Percentiles rank a stretch among this genome's conserved stretches.
Conservation (phyloP, 192 early-diverging fungal species). For the Umbelopsis ramanniana region DNA sequence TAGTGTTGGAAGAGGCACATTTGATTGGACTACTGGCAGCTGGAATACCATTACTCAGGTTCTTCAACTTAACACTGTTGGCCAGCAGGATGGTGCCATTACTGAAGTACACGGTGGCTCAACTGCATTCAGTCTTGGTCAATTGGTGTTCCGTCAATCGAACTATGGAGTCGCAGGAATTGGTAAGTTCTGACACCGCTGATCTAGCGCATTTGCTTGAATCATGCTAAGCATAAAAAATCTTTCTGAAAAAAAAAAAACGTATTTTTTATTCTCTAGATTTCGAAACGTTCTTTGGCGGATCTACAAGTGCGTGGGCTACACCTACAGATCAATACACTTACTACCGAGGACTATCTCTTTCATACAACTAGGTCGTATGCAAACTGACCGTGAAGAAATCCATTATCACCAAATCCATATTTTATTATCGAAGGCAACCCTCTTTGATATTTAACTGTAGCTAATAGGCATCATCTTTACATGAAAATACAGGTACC, state of each 20-base stretch:
- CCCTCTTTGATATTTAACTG: no score
- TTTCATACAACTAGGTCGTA: not conserved
- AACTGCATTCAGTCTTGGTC: not conserved
- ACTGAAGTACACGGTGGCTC: not conserved
- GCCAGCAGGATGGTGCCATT: not conserved
- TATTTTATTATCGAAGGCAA: no score
- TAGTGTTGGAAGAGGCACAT: slow-evolving; percentile 49
- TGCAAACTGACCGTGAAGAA: not conserved
- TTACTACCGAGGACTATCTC: slow-evolving; percentile 15
- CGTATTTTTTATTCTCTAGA: not conserved
- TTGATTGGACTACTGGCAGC: slow-evolving; percentile 34
- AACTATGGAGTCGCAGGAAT: not conserved
- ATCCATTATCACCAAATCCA: no score
- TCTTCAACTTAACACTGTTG: slow-evolving; percentile 20
- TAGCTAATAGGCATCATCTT: no score
- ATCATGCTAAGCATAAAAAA: not conserved
- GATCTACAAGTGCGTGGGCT: not conserved
- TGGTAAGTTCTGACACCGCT: not conserved
- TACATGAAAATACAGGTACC: no score
- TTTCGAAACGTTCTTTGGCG: slow-evolving; percentile 28
- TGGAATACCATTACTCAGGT: slow-evolving; percentile 45
- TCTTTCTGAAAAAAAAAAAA: not conserved
- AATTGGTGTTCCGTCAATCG: not conserved
- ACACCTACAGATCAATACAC: slow-evolving; percentile 16
- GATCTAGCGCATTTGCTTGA: not conserved